A percentile compares a stretch with the other conserved stretches of the same genome.
Evolutionary conservation across 495 filamentous ascomycete species (phyloP).

Genomic region (Aspergillus cavernicola): DNA sequence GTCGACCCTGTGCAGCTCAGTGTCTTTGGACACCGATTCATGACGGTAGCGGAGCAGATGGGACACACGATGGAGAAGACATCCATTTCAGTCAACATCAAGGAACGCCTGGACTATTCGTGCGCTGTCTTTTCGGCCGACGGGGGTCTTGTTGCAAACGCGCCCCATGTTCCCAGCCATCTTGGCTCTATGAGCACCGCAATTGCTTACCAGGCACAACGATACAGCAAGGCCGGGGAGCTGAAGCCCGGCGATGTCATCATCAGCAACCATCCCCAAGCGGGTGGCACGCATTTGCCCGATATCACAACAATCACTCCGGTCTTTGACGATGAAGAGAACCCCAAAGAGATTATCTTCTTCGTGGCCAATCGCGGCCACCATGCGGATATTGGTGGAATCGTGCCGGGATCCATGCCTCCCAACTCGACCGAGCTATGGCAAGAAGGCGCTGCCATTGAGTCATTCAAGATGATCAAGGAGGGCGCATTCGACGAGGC

Average conservation of each 20-base stretch:
- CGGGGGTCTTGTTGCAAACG: conserved; percentile 82
- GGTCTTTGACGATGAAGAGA: conserved; percentile 64
- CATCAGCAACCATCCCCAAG: conserved; percentile 91
- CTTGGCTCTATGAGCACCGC: conserved; percentile 89
- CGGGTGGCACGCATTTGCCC: conserved; percentile 80
- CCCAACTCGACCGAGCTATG: conserved; percentile 86
- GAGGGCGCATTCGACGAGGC: conserved; percentile 84
- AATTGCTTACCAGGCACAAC: conserved; percentile 72
- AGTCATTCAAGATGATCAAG: conserved; percentile 90
- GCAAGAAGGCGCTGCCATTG: conserved; percentile 89
- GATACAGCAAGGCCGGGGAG: conserved; percentile 80
- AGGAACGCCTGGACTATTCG: conserved; percentile 87
- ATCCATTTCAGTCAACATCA: conserved; percentile 88
- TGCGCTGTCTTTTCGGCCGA: conserved; percentile 82
- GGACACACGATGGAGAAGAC: conserved; percentile 86
- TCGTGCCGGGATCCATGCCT: conserved; percentile 92
- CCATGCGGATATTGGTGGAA: conserved; percentile 87
- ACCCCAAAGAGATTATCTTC: conserved; percentile 69
- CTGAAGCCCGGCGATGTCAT: conserved; percentile 88
- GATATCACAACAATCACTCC: conserved; percentile 89
- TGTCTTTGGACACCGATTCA: conserved; percentile 88
- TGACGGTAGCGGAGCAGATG: conserved; percentile 96
- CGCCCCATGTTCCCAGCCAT: conserved; percentile 86
- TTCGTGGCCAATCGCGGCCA: conserved; percentile 81
- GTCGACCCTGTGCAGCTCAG: conserved; percentile 78